Percentiles rank a stretch among this genome's conserved stretches.
Evolutionary conservation across 768 basidiomycete genomes (phyloP).

Genomic region (Collybiopsis luxurians): DNA sequence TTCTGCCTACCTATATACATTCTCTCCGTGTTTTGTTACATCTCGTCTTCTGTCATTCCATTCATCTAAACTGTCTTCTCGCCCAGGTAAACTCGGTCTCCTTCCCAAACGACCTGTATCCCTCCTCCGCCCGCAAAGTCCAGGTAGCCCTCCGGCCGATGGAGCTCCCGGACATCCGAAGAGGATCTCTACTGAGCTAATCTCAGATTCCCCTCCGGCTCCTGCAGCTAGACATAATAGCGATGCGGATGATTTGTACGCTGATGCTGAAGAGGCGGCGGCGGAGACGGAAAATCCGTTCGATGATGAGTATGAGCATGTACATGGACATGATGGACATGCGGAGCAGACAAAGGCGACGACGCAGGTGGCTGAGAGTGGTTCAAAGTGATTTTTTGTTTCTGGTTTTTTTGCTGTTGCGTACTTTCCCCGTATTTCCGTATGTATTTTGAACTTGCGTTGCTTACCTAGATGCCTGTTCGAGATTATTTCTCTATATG

Average conservation of each 20-base stretch:
- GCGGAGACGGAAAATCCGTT: slow-evolving; percentile 56
- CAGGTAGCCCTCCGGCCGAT: slow-evolving; percentile 1
- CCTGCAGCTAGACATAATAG: slow-evolving; percentile 17
- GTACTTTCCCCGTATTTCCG: too few species aligned
- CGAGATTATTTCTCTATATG: too few species aligned
- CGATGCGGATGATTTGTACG: slow-evolving; percentile 62
- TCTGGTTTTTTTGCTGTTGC: too few species aligned
- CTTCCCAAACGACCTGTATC: slow-evolving; percentile 76
- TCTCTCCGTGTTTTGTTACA: too few species aligned
- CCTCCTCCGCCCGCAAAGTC: slow-evolving; percentile 35
- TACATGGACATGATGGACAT: too few species aligned
- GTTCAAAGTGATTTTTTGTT: too few species aligned
- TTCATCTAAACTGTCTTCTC: background rate
- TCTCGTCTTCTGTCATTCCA: too few species aligned
- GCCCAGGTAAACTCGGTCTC: slow-evolving; percentile 61
- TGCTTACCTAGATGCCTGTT: too few species aligned
- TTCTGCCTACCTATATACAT: too few species aligned
- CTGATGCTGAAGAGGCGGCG: slow-evolving; percentile 33
- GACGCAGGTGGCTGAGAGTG: background rate
- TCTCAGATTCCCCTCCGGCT: slow-evolving; percentile 7
- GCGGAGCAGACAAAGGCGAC: background rate
- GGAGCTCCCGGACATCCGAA: background rate
- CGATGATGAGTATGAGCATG: slow-evolving; percentile 38
- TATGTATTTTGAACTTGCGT: too few species aligned
- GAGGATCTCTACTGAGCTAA: background rate